Evolutionary conservation across 164 flowering plant genomes (phyloP), one percentile per base, ranked within the genome.

Genomic region (Cinnamomum chago): DNA sequence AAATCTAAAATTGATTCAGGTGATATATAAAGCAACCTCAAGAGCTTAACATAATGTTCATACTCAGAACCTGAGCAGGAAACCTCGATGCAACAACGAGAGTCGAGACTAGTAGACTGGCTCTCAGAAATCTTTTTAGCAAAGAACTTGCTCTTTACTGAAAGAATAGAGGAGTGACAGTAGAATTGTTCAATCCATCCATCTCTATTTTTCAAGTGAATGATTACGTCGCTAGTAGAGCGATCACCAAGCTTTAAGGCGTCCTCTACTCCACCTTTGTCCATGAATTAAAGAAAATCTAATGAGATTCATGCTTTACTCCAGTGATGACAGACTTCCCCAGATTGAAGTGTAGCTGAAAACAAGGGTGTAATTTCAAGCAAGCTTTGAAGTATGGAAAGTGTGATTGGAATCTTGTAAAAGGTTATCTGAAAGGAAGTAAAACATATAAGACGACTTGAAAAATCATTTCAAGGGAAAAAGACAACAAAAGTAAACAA

Each of bases 91-190:
- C 71, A 79, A 70, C 70, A 23, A 62, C 73, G 58, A 24, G 82
- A 73, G 20, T 79, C 74, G 1, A 72, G 70, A 62, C 20, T 22
- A 51, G 60, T 13, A 30, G 76, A 66, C 35, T 14, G 58, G 66
- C 22, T 33, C 11, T 22, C 50, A 6, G 82, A 79, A 12, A 84
- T 73, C 74, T 23, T 72, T 62, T 81, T 83, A 24, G 87, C 84
- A 76, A 85, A 86, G 78, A 79, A 82, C 67, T 82, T 83, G 82
- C 92, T 87, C 79, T 85, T 86, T 62, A 71, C 72, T 67, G 22
- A 75, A 64, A 90, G 87, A 72, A 85, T 62, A 30, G 78, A 80
- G 13, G 91, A 85, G 76, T 87, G 86, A 60, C 82, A 79, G 72
- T 79, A 78, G 80, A 89, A 88, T 68, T 79, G 67, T 76, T 85